Evolutionary conservation across 2,329 filamentous ascomycete genomes (phyloP).

Genomic region (Pseudogymnoascus pannorum): DNA sequence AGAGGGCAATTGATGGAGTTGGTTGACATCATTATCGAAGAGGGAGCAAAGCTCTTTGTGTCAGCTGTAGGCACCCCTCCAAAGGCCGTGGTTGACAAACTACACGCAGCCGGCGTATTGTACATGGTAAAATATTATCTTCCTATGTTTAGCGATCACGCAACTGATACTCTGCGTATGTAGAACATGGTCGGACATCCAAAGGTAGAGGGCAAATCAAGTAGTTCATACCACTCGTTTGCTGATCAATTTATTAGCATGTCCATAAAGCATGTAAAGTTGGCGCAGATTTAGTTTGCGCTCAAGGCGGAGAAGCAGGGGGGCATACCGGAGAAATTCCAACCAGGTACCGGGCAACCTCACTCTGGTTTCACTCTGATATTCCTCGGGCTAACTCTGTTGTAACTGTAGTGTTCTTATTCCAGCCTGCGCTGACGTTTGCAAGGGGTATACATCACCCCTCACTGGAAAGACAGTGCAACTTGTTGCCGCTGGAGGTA

Average conservation of each 20-base stretch:
- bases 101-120: conserved; percentile 79
- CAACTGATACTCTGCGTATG: not conserved
- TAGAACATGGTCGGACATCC: conserved; percentile 94
- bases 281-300: conserved; percentile 94
- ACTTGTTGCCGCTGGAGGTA: conserved; percentile 87
- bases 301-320: conserved; percentile 94
- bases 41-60: conserved; percentile 86
- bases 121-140: conserved; percentile 68
- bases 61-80: conserved; percentile 93
- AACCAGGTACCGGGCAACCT: conserved; percentile 45
- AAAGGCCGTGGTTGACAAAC: conserved; percentile 77
- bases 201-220: conserved; percentile 43
- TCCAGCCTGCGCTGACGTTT: conserved; percentile 78
- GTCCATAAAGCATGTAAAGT: conserved; percentile 90
- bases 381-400: not conserved
- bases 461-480: conserved; percentile 82
- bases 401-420: conserved; percentile 71
- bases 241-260: conserved; percentile 55
- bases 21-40: conserved; percentile 86
- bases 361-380: not conserved
- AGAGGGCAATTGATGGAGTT: conserved; percentile 95
- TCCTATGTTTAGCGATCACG: not conserved
- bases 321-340: conserved; percentile 94
- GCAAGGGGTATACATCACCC: conserved; percentile 73
- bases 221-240: not conserved